Evolutionary conservation across 2,329 filamentous ascomycete genomes (phyloP), one percentile per base, ranked within the genome.

Genomic region (Didymella arachidicola): DNA sequence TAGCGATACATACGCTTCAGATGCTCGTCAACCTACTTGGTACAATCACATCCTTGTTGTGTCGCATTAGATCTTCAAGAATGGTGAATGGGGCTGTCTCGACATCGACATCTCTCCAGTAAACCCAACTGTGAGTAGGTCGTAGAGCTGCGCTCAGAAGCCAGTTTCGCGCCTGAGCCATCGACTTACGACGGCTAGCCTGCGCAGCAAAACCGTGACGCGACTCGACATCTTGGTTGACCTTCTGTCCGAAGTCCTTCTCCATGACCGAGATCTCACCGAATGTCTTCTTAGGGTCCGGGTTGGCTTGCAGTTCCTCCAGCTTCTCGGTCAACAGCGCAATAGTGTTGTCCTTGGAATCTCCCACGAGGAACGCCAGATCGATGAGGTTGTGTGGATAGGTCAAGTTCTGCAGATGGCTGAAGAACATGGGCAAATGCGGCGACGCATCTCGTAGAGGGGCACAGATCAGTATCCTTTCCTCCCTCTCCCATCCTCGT

Each of bases 131-230:
- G 76, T 99, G 95, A 51, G 95, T 96, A 1, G 95, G 95, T 42
- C 95, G 88, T 53, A 99, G 81, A 22, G 95, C 94, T 39, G 95
- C 94, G 71, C 93, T 97, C 56, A 99, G 80, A 51, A 99, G 83
- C 95, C 95, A 99, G 79, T 99, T 99, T 62, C 95, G 87, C 49
- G 95, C 95, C 79, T 97, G 93, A 0, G 95, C 95, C 95, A 99
- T 99, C 72, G 96, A 84, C 81, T 99, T 99, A 78, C 95, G 87
- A 70, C 95, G 86, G 66, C 89, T 91, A 25, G 95, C 95, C 79
- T 99, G 95, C 1, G 95, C 95, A 29, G 94, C 95, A 74, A 99
- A 99, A 25, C 95, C 96, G 78, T 99, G 95, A 66, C 95, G 89
- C 75, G 92, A 97, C 80, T 99, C 95, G 26, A 98, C 93, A 79